Evolutionary conservation across 1,284 basidiomycete species (phyloP).

Genomic region (Ganoderma lingzhi): DNA sequence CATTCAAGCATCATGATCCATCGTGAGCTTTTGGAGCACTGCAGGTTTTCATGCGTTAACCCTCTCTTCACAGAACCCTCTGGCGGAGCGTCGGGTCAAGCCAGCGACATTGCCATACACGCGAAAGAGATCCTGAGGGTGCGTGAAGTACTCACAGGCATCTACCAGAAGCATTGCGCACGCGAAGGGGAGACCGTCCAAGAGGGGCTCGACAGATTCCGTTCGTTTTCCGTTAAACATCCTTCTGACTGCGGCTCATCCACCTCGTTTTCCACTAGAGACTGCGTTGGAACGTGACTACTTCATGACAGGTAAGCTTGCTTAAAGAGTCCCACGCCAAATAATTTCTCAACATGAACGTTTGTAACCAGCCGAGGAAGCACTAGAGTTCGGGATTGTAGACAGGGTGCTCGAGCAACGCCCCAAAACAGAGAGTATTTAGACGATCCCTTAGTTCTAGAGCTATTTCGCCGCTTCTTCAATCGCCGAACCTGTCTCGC

Average conservation of each 20-base stretch:
- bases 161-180: conserved; percentile 85
- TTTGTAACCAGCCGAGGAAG: conserved; percentile 72
- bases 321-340: neutral
- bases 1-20: conserved; percentile 97
- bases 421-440: conserved; percentile 48
- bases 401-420: conserved; percentile 87
- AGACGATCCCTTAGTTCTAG: conserved; percentile 9
- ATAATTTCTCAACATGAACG: neutral
- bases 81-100: conserved; percentile 92
- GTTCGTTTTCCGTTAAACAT: conserved; percentile 52
- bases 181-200: conserved; percentile 69
- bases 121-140: conserved; percentile 93
- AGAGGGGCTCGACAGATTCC: conserved; percentile 78
- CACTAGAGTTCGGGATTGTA: conserved; percentile 89
- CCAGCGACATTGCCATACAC: conserved; percentile 93
- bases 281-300: conserved; percentile 92
- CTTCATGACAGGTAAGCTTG: conserved; percentile 83
- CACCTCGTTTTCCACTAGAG: conserved; percentile 54
- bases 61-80: conserved; percentile 78
- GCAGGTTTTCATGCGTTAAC: conserved; percentile 18
- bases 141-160: conserved; percentile 80
- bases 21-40: conserved; percentile 62
- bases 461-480: neutral
- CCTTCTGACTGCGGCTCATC: neutral
- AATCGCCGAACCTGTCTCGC: neutral